Base-by-base conservation (phyloP, 805 yeast species). In the Metschnikowia noctiluminum region DNA sequence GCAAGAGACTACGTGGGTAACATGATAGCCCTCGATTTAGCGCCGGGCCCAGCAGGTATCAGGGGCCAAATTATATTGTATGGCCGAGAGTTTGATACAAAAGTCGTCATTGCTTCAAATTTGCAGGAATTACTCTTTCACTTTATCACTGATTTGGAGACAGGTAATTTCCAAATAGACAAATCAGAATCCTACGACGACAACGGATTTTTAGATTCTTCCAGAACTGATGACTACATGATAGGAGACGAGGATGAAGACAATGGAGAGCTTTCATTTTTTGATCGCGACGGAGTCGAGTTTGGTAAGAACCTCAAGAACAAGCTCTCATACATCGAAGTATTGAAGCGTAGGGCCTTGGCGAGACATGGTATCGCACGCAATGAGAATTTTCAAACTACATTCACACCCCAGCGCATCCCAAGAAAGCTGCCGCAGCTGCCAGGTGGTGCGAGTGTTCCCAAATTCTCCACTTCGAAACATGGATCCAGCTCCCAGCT, bases 171-270 rank as follows among this genome's bases (percentile, higher is more conserved):
- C 57, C 62, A 63, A 48, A 70, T 73, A 37, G 77, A 73, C 53
- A 48, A 58, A 13, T 35, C 57, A 28, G 68, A 69, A 49, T 51
- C 61, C 32, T 61, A 66, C 46, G 61, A 61, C 28, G 69, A 70
- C 40, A 64, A 57, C 38, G 77, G 77, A 3, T 73, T 56, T 52
- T 66, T 73, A 47, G 72, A 71, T 38, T 51, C 58, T 14, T 57
- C 69, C 7, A 63, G 77, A 49, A 61, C 65, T 48, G 77, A 72
- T 51, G 74, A 70, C 54, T 70, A 66, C 56, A 63, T 60, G 65
- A 61, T 73, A 58, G 77, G 77, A 8, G 77, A 72, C 43, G 76
- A 72, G 52, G 78, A 73, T 46, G 77, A 71, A 54, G 76, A 64
- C 40, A 66, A 69, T 52, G 78, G 78, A 7, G 76, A 73, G 51